phyloP scores from a whole-genome alignment of 2,329 filamentous ascomycete species.

The Graphilbum fragrans region DNA sequence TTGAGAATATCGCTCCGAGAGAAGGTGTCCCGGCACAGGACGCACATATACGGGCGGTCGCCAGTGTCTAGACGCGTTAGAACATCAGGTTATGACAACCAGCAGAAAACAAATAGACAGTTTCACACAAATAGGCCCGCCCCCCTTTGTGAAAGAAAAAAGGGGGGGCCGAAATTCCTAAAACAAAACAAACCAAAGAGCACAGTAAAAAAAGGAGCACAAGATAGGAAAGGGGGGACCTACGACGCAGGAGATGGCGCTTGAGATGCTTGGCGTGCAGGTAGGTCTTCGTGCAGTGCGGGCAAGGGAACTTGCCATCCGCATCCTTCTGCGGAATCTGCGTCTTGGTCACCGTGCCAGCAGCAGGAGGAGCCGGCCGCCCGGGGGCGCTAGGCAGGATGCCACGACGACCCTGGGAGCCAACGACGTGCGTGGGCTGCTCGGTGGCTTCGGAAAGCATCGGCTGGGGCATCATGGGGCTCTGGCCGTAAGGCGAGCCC shows the following conservation, averaged over 20 bases:
- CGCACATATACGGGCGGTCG: constrained; percentile 96
- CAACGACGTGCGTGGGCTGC: constrained; percentile 81
- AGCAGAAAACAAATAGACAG: constrained; percentile 16
- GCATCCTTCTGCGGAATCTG: constrained; percentile 90
- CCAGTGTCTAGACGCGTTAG: constrained; percentile 61
- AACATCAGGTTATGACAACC: neutral
- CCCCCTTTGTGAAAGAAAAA: neutral
- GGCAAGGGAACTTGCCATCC: constrained; percentile 95
- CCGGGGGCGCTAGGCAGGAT: constrained; percentile 87
- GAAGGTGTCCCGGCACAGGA: constrained; percentile 95
- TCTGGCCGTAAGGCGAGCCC: constrained; percentile 47
- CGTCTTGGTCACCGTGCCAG: constrained; percentile 61
- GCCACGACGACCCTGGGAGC: constrained; percentile 83
- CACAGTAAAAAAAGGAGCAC: constrained; percentile 1
- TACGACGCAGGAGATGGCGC: constrained; percentile 89
- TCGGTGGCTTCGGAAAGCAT: constrained; percentile 44
- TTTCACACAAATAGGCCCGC: neutral
- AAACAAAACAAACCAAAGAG: constrained; percentile 2
- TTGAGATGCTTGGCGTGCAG: constrained; percentile 95
- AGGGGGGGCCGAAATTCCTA: neutral
- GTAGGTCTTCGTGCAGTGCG: constrained; percentile 97
- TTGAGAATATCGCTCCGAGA: constrained; percentile 96
- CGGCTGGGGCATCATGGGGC: constrained; percentile 42
- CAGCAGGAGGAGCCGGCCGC: constrained; percentile 62
- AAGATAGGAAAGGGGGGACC: constrained; percentile 37